phyloP scores from a whole-genome alignment of 140 eudicot genomes.

The Anethum foeniculum region DNA sequence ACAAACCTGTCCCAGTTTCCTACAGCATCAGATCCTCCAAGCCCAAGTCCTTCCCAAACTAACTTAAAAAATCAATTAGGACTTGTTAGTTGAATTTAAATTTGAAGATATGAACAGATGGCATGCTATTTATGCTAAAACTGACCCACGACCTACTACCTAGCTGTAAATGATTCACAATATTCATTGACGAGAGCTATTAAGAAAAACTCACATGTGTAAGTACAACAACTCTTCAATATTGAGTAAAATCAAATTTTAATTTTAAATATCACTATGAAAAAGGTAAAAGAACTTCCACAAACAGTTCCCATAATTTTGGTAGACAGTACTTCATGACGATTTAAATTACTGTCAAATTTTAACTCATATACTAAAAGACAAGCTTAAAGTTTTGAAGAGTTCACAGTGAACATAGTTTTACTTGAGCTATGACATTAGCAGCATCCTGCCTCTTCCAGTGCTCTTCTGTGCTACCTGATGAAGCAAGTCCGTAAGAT shows the following conservation, averaged over 20 bases:
- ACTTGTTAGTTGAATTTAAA: conserved; percentile 10
- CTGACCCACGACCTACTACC: background rate
- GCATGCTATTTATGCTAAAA: background rate
- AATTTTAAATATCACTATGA: background rate
- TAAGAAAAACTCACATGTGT: background rate
- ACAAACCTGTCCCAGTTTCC: conserved; percentile 85
- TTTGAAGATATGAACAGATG: background rate
- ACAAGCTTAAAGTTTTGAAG: background rate
- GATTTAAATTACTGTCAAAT: background rate
- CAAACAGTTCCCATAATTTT: background rate
- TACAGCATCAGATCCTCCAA: conserved; percentile 61
- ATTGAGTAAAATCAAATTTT: background rate
- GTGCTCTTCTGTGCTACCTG: conserved; percentile 84
- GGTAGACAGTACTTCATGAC: background rate
- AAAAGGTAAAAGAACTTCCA: background rate
- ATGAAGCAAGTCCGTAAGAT: conserved; percentile 15
- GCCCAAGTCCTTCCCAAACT: conserved; percentile 95
- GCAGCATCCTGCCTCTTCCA: conserved; percentile 97
- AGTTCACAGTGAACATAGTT: background rate
- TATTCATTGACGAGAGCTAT: background rate
- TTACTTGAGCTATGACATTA: conserved; percentile 57
- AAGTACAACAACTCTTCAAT: background rate
- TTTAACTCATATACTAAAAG: background rate
- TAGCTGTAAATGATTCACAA: background rate
- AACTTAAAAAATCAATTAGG: conserved; percentile 33